Evolutionary conservation across 305 asterid genomes (phyloP).

Genomic region (Petunia hybrid): DNA sequence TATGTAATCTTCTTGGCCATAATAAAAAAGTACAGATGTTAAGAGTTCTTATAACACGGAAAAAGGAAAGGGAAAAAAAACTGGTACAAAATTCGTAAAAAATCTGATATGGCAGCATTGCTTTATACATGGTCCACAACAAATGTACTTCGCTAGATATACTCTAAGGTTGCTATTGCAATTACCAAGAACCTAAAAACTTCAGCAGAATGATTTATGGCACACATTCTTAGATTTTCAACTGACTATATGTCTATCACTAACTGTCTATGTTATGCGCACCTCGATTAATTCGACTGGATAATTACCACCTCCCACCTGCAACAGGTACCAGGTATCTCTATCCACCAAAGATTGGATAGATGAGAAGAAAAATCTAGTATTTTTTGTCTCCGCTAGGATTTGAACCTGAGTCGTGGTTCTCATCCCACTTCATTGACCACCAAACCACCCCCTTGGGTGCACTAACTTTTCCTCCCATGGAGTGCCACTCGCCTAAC

Average conservation of each 20-base stretch:
- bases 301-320: too few relatives aligned
- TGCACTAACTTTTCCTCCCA: background rate
- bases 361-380: too few relatives aligned
- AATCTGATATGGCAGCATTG: background rate
- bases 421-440: too few relatives aligned
- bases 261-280: too few relatives aligned
- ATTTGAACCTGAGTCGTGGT: too few relatives aligned
- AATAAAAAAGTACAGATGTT: background rate
- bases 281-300: too few relatives aligned
- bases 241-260: background rate
- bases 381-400: too few relatives aligned
- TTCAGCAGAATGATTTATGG: background rate
- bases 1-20: background rate
- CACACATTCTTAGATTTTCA: background rate
- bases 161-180: background rate
- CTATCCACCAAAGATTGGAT: too few relatives aligned
- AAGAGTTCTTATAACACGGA: background rate
- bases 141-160: background rate
- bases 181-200: background rate
- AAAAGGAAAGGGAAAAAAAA: background rate
- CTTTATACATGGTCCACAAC: background rate
- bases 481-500: background rate
- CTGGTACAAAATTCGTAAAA: background rate
- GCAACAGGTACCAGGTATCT: too few relatives aligned
- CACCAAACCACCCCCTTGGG: too few relatives aligned